These are phyloP conservation scores for Calophaca sinica DNA, from an alignment of 306 rosid genomes.

Conservation along the genomic window DNA sequence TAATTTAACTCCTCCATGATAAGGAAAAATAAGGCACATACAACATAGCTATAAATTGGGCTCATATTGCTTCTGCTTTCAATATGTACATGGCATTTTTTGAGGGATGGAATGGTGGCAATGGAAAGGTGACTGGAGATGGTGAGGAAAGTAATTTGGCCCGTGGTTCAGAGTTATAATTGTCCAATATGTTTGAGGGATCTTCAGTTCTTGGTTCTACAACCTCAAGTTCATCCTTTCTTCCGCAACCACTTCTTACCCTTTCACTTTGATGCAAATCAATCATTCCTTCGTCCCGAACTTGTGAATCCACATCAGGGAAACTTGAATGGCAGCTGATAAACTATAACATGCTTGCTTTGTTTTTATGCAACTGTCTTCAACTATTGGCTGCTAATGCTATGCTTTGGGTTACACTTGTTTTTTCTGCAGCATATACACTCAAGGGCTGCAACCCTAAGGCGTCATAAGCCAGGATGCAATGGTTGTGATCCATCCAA, in stretches of 20 bases:
- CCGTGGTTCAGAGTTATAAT: background rate
- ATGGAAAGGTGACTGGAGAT: conserved; percentile 38
- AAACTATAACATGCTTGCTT: background rate
- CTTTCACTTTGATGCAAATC: background rate
- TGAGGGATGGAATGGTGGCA: background rate
- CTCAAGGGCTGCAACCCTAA: too few relatives aligned
- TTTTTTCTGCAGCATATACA: too few relatives aligned
- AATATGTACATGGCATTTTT: background rate
- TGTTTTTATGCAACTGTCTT: too few relatives aligned
- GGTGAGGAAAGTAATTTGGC: background rate
- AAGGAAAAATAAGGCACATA: conserved; percentile 22
- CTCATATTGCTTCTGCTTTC: conserved; percentile 18
- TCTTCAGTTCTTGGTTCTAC: background rate
- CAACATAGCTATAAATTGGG: background rate
- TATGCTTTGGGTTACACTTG: too few relatives aligned
- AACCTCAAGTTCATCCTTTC: background rate
- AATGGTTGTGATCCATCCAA: too few relatives aligned
- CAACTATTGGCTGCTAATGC: too few relatives aligned
- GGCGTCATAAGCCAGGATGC: too few relatives aligned
- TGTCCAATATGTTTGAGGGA: background rate
- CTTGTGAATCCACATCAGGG: background rate
- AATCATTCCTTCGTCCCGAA: background rate
- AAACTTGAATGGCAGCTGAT: conserved; percentile 2
- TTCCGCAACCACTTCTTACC: conserved; percentile 1
- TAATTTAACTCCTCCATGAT: conserved; percentile 28